These are phyloP conservation scores for Suillus weaverae DNA, from an alignment of 768 basidiomycete genomes.

Conservation along the genomic window DNA sequence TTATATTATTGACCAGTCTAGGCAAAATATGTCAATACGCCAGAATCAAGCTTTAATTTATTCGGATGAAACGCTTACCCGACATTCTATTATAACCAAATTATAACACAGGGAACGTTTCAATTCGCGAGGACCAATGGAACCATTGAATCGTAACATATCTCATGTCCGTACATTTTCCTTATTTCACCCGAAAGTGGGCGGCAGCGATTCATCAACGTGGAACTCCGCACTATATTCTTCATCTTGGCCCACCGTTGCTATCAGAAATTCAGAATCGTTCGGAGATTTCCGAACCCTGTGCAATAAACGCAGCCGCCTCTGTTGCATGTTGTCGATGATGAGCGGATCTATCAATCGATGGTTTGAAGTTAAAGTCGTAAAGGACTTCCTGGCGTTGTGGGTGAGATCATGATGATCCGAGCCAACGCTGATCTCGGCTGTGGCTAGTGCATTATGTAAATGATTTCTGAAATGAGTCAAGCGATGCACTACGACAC, in stretches of 20 bases:
- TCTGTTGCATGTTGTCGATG: background rate
- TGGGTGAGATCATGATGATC: too few species aligned
- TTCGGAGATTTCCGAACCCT: background rate
- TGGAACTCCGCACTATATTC: background rate
- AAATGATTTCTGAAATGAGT: too few species aligned
- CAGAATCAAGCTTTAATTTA: background rate
- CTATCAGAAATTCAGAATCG: background rate
- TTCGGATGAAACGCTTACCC: background rate
- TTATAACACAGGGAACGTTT: too few species aligned
- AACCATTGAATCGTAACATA: background rate
- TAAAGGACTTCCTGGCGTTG: too few species aligned
- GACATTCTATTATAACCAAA: too few species aligned
- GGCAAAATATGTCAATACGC: background rate
- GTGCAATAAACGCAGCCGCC: background rate
- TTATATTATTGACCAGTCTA: background rate
- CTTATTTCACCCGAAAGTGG: background rate
- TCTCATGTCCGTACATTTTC: background rate
- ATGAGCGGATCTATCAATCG: background rate
- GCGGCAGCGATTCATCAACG: background rate
- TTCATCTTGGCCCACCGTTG: background rate
- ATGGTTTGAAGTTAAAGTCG: background rate
- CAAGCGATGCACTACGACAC: too few species aligned
- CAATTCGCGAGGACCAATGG: background rate
- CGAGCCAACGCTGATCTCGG: too few species aligned
- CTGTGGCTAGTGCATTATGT: too few species aligned